A percentile compares a stretch with the other conserved stretches of the same genome.
These are phyloP conservation scores for Saccharomycopsis malanga DNA, from an alignment of 805 yeast genomes.

Conservation along the genomic window DNA sequence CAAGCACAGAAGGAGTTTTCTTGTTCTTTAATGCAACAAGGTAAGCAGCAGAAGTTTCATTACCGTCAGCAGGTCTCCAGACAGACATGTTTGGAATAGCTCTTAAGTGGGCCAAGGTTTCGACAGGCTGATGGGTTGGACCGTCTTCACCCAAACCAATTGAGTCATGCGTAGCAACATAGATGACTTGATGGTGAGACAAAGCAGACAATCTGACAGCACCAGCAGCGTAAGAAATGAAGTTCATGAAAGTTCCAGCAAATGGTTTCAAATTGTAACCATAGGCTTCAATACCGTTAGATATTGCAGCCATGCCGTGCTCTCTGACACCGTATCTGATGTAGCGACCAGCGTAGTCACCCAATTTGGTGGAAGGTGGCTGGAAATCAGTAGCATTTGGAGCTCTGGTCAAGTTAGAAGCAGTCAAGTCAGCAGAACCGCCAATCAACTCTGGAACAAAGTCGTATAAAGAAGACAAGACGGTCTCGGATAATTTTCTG, in stretches of 20 bases:
- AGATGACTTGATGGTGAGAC: conserved; percentile 74
- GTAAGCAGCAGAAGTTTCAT: conserved; percentile 82
- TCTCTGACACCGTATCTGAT: conserved; percentile 98
- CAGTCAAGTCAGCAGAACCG: conserved; percentile 98
- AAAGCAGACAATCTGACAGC: conserved; percentile 80
- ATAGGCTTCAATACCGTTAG: conserved; percentile 94
- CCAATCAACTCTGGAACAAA: conserved; percentile 84
- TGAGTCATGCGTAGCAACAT: conserved; percentile 89
- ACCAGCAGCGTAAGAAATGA: conserved; percentile 78
- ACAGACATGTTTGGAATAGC: conserved; percentile 76
- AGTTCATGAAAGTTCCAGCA: conserved; percentile 98
- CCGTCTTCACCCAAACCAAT: conserved; percentile 92
- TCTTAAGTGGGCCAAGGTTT: conserved; percentile 80
- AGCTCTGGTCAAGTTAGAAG: conserved; percentile 92
- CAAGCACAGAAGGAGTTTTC: conserved; percentile 66
- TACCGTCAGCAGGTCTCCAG: conserved; percentile 94
- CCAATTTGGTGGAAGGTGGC: conserved; percentile 71
- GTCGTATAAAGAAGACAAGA: conserved; percentile 53
- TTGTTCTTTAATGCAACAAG: conserved; percentile 52
- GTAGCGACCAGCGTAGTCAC: conserved; percentile 87
- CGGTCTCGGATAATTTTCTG: conserved; percentile 86
- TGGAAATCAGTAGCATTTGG: conserved; percentile 84
- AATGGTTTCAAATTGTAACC: conserved; percentile 78
- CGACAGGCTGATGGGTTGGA: conserved; percentile 91
- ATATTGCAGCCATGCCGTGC: conserved; percentile 98